Evolutionary conservation across 2,329 filamentous ascomycete species (phyloP), one percentile per base, ranked within the genome.

Genomic region (Nothomitra cinnamomea): DNA sequence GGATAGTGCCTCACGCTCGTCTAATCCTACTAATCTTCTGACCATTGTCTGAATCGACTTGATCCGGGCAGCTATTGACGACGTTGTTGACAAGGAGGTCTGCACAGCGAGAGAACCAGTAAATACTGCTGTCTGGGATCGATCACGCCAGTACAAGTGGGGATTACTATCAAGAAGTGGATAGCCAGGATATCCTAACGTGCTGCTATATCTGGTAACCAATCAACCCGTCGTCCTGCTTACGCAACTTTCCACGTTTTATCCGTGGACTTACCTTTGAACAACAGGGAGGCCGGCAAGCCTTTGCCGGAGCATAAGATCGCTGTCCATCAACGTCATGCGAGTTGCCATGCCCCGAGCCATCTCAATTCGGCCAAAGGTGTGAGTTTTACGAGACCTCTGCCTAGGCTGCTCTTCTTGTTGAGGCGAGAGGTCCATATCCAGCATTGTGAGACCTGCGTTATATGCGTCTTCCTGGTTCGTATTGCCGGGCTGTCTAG

Each of bases 151-250:
- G 45, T 32, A 49, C 10, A 95, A 83, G 28, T 71, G 70, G 0
- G 92, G 92, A 63, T 85, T 95, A 64, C 87, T 94, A 63, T 92
- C 82, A 35, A 94, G 74, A 25, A 89, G 63, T 1, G 90, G 88
- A 62, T 88, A 92, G 38, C 38, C 38, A n/a, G 38, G 38, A 35
- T 35, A 19, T 1, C 76, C 70, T 6, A 90, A 72, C 47, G 7
- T 73, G 69, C 54, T 72, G 68, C 60, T 24, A 24, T 41, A 55
- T 38, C 43, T 55, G 21, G 21, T n/a, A 35, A 49, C 13, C 15
- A 21, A 2, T 19, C 28, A 53, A 17, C 53, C 15, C 47, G 52
- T 36, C 10, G 28, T 32, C 28, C 28, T 10, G 28, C 40, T 32
- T 32, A 21, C 25, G 21, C n/a, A 5, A 24, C 2, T 10, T 49